Evolutionary conservation across 306 rosid species (phyloP).

Genomic region (Argentina anserina): DNA sequence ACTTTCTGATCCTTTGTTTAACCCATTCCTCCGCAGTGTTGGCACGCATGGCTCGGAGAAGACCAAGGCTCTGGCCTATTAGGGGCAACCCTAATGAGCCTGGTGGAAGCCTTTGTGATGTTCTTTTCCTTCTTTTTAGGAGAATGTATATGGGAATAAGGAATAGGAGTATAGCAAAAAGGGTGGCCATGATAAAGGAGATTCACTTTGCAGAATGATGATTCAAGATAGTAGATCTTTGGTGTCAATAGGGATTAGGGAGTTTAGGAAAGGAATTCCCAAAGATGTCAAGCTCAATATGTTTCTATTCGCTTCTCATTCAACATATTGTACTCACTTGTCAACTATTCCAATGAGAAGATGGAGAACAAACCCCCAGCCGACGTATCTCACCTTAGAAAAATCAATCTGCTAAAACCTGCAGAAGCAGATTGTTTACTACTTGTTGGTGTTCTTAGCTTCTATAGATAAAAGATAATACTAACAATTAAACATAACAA

Average conservation of each 20-base stretch:
- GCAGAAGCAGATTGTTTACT: too few relatives aligned
- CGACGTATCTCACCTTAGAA: not conserved
- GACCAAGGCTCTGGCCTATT: conserved; percentile 56
- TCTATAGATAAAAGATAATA: too few relatives aligned
- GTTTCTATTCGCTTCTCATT: not conserved
- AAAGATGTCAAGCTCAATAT: not conserved
- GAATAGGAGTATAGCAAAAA: conserved; percentile 29
- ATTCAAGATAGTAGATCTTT: not conserved
- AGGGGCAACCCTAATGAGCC: conserved; percentile 69
- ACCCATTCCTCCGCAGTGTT: conserved; percentile 68
- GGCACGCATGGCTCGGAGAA: conserved; percentile 52
- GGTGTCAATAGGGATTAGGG: too few relatives aligned
- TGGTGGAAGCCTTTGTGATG: conserved; percentile 51
- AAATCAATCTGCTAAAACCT: too few relatives aligned
- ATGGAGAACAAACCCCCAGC: not conserved
- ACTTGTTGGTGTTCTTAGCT: too few relatives aligned
- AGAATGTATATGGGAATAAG: conserved; percentile 43
- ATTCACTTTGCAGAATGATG: not conserved
- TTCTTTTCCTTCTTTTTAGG: conserved; percentile 29
- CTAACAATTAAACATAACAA: too few relatives aligned
- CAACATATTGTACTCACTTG: not conserved
- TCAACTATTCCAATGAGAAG: too few relatives aligned
- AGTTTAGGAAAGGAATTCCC: not conserved
- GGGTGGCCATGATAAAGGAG: conserved; percentile 30
- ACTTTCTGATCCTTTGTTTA: conserved; percentile 41